Base-by-base conservation (phyloP, 805 yeast genomes). In the Candida taoyuanica region DNA sequence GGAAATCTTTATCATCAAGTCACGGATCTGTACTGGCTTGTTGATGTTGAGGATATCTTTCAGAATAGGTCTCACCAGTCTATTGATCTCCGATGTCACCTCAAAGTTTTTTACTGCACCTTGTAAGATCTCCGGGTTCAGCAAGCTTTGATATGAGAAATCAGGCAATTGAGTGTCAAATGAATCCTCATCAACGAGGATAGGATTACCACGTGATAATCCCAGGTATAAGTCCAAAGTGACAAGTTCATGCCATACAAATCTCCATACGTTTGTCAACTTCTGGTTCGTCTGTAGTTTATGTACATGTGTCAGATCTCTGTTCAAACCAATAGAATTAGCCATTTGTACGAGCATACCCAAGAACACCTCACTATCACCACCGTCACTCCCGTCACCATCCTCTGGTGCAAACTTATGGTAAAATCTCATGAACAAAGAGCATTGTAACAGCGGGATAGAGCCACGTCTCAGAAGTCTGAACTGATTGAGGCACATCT, bases 341-440 rank as follows among this genome's bases (percentile, higher is more conserved):
- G 74, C 81, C 75, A 77, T 74, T 45, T 75, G 80, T 3, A 74
- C 49, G 17, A 76, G 46, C 56, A 74, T 58, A 3, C 77, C 76
- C 3, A 68, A 60, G 39, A 67, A 73, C 3, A 72, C 68, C 37
- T 66, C 71, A 3, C 73, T 58, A 41, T 71, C 76, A 18, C 75
- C 76, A 34, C 72, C 75, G 41, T 70, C 77, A 7, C 63, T 62
- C 1, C 76, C 73, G 52, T 75, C 80, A 21, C 81, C 81, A 46
- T 73, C 76, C 50, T 74, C 80, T 0, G 80, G 80, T 0, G 78
- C 72, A 36, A 54, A 59, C 29, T 59, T 63, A 45, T 64, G 73
- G 55, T 77, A 78, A 31, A 68, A 59, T 46, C 75, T 65, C 61
- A 74, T 65, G 43, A 71, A 60, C 36, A 76, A 40, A 7, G 78